Evolutionary conservation across 2,329 filamentous ascomycete genomes (phyloP), one percentile per base, ranked within the genome.

Genomic region (Tolypocladium capitatum): DNA sequence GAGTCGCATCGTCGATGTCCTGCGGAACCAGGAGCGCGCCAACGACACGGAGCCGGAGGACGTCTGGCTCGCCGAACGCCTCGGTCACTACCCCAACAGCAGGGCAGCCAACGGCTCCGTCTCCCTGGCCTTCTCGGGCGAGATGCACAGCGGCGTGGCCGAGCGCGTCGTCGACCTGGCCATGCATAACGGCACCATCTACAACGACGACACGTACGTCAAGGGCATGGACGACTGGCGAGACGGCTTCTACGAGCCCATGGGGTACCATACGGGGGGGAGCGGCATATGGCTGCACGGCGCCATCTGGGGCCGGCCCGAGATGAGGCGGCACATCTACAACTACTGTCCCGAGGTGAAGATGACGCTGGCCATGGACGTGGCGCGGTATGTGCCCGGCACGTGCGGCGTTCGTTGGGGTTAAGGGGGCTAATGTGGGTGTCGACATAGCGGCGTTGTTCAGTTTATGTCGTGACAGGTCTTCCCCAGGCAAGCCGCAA

Each of bases 321-420:
- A 67, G 51, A 55, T 65, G 56, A 63, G 76, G 27, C 66, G 67
- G 50, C 69, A 76, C 50, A 71, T 78, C 38, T 78, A 72, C 70
- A 64, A 70, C 28, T 78, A 78, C 58, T 78, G 75, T 50, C 76
- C 76, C 1, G 76, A 80, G 57, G 66, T 79, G 30, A 78, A 78
- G 64, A 74, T 78, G 67, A 75, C 69, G 42, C 58, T 79, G 28
- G 62, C 63, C 45, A 78, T 79, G 75, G 73, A 78, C 52, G 69
- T 68, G 7, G 72, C 70, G 40, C 63, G 68, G 51, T 75, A 67
- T 51, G 68, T 77, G 5, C 73, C 72, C 1, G 73, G 73, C 7
- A 54, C 65, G 8, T 76, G 73, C 52, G 59, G 66, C 33, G 55
- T 60, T 14, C 46, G 45, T 5, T 57, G 56, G 56, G 35, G 9